Conservation (phyloP, 495 filamentous ascomycete genomes). For the Penicillium egyptiacum region DNA sequence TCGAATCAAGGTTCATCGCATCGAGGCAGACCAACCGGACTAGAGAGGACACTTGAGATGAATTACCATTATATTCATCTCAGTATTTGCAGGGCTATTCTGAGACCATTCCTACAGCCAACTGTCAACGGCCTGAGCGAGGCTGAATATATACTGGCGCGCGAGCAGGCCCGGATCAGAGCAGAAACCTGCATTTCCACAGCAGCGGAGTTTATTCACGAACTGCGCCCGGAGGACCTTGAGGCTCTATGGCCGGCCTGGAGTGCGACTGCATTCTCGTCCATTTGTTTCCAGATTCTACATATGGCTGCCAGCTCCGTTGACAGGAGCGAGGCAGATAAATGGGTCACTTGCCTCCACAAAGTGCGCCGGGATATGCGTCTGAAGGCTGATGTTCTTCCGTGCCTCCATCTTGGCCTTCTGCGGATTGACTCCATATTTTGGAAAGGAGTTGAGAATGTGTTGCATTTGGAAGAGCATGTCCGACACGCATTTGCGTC, state of each 20-base stretch:
- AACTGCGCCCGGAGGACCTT: not conserved
- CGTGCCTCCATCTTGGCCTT: conserved; percentile 9
- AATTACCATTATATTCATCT: conserved; percentile 6
- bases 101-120: conserved; percentile 5
- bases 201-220: conserved; percentile 4
- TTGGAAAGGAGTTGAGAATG: conserved; percentile 8
- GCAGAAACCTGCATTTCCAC: not conserved
- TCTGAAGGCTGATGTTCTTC: conserved; percentile 5
- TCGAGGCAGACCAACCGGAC: not conserved
- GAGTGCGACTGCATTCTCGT: conserved; percentile 7
- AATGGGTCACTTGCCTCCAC: conserved; percentile 1
- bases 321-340: conserved; percentile 1
- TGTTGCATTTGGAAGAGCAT: conserved; percentile 6
- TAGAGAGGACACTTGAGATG: conserved; percentile 1
- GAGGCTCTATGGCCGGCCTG: conserved; percentile 9
- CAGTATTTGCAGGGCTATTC: not conserved
- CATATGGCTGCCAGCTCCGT: not conserved
- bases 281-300: conserved; percentile 6
- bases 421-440: conserved; percentile 9
- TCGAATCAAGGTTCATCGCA: not conserved
- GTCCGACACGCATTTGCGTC: conserved; percentile 3
- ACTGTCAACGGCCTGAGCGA: not conserved
- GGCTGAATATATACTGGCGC: not conserved
- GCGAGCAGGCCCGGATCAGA: conserved; percentile 5
- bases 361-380: conserved; percentile 9